These are phyloP conservation scores for Suhomyces xylopsoci DNA, from an alignment of 805 yeast species.

Conservation along the genomic window DNA sequence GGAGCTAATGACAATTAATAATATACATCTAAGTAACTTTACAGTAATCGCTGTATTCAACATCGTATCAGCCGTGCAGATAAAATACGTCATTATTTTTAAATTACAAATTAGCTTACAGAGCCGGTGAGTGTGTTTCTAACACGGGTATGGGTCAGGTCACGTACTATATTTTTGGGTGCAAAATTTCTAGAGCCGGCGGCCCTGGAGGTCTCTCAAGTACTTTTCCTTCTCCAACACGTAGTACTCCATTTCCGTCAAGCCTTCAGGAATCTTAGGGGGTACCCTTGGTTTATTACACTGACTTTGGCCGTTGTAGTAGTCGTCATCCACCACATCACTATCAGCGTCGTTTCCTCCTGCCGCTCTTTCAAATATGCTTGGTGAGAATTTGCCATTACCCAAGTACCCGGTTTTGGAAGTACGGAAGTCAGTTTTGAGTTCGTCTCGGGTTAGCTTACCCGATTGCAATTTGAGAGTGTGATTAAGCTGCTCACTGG, in stretches of 20 bases:
- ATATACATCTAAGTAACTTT: too few relatives aligned
- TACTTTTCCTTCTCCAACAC: conserved; percentile 39
- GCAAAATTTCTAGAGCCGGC: background rate
- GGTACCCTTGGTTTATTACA: conserved; percentile 39
- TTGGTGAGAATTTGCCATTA: conserved; percentile 27
- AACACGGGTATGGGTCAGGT: background rate
- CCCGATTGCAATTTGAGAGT: conserved; percentile 22
- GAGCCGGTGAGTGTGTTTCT: background rate
- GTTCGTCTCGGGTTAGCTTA: conserved; percentile 14
- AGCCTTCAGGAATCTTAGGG: conserved; percentile 43
- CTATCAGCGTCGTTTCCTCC: conserved; percentile 7
- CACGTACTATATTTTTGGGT: background rate
- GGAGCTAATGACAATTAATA: background rate
- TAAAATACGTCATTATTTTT: background rate
- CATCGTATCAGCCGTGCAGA: background rate
- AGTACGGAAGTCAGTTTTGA: conserved; percentile 26
- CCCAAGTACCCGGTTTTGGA: conserved; percentile 41
- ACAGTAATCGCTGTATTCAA: background rate
- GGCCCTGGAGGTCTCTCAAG: conserved; percentile 37
- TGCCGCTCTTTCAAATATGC: conserved; percentile 12
- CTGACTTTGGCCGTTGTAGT: conserved; percentile 13
- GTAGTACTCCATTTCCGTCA: conserved; percentile 41
- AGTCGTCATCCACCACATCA: conserved; percentile 2
- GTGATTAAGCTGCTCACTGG: conserved; percentile 37
- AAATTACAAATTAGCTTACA: background rate